Evolutionary conservation across 2,329 filamentous ascomycete genomes (phyloP), one percentile per base, ranked within the genome.

Genomic region (Penicillium sp.): DNA sequence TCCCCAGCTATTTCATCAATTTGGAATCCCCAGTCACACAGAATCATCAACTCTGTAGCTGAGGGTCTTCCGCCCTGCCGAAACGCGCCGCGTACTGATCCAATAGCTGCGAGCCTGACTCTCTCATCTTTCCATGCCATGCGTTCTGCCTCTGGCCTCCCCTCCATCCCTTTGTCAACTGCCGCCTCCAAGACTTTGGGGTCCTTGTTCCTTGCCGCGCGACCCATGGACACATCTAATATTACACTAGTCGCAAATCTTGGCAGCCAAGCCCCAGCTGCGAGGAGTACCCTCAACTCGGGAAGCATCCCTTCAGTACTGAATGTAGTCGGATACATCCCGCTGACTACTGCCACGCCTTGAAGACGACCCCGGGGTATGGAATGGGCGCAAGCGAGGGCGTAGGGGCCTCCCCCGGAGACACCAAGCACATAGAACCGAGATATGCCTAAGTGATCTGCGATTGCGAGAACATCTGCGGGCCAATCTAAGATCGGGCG

Each of bases 401-500:
- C 55, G 15, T 57, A 57, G 3, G 55, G 51, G 1, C 25, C 33
- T 22, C 55, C 55, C 2, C 55, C 55, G 12, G 55, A 57, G 23
- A 44, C 40, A 6, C 55, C 55, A 3, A 57, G 20, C 11, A 57
- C 22, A 26, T 41, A 54, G 40, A 54, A 54, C 23, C 40, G 51
- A 12, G 48, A 14, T 12, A 57, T 51, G 18, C 23, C 3, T 7
- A 57, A 44, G 25, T 57, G 40, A 29, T 57, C 49, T 9, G 44
- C 41, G 22, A 57, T 22, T 23, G 55, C 51, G 8, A 57, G 35
- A 15, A 57, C 43, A 15, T 54, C 55, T 22, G 40, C 37, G 6
- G 55, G 55, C 55, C 55, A 57, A 37, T 57, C 55, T 15, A 54
- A 43, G n/a, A 57, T 53, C 6, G 27, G 40, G 23, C 54, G 50